Percentiles rank a stretch among this genome's conserved stretches.
phyloP scores from a whole-genome alignment of 2,329 filamentous ascomycete species.

The Aspergillus sp. region DNA sequence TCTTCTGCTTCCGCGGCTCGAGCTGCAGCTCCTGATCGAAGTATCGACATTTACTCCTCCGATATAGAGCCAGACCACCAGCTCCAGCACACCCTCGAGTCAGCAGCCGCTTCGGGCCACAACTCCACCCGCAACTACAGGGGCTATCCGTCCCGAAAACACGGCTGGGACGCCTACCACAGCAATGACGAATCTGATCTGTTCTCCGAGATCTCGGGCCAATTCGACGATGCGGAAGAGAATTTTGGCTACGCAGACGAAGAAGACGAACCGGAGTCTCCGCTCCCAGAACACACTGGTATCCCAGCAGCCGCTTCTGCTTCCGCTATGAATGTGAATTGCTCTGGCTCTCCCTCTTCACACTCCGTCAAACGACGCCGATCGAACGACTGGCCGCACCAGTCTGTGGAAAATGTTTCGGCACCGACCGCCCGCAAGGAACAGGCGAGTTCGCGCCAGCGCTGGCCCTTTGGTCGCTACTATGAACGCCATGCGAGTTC shows the following conservation, averaged over 20 bases:
- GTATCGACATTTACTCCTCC: background rate
- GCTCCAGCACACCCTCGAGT: conserved; percentile 24
- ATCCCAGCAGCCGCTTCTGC: background rate
- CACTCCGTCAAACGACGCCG: conserved; percentile 45
- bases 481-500: conserved; percentile 11
- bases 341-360: conserved; percentile 17
- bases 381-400: conserved; percentile 45
- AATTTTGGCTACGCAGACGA: conserved; percentile 37
- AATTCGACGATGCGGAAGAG: conserved; percentile 36
- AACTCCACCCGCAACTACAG: conserved; percentile 10
- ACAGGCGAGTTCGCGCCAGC: background rate
- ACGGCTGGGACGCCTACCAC: conserved; percentile 24
- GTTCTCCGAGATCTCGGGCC: conserved; percentile 34
- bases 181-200: conserved; percentile 19
- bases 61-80: conserved; percentile 9
- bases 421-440: conserved; percentile 15
- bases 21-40: background rate
- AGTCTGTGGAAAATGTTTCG: conserved; percentile 16
- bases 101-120: conserved; percentile 6
- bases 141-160: conserved; percentile 28
- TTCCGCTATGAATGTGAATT: background rate
- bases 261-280: conserved; percentile 28
- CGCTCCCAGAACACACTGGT: conserved; percentile 13
- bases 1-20: background rate
- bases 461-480: conserved; percentile 17